Evolutionary conservation across 1,284 basidiomycete genomes (phyloP).

Genomic region (Boletellus sp.): DNA sequence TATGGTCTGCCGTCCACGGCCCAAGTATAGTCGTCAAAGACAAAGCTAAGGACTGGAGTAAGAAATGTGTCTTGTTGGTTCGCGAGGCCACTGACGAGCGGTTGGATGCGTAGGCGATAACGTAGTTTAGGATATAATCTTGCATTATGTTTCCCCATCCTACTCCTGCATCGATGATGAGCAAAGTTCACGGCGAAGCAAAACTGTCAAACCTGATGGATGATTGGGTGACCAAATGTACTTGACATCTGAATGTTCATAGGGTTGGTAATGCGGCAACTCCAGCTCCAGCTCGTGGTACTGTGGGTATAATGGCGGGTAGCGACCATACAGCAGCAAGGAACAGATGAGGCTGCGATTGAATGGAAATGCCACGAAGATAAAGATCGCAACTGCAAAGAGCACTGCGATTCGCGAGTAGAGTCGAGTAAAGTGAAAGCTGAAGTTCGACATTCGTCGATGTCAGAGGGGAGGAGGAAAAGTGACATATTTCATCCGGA

Average conservation of each 20-base stretch:
- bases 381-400: conserved; percentile 5
- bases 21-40: conserved; percentile 39
- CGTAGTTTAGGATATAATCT: conserved; percentile 29
- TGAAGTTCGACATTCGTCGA: conserved; percentile 6
- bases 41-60: conserved; percentile 19
- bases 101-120: conserved; percentile 24
- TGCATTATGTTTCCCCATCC: conserved; percentile 37
- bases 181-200: background rate
- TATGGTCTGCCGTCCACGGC: conserved; percentile 25
- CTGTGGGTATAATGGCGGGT: conserved; percentile 21
- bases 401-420: conserved; percentile 6
- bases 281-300: conserved; percentile 13
- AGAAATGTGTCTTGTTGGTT: background rate
- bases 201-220: conserved; percentile 16
- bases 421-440: conserved; percentile 1
- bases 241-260: conserved; percentile 23
- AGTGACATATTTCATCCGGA: background rate
- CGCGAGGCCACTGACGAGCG: conserved; percentile 20
- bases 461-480: too few species aligned
- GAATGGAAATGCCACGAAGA: conserved; percentile 24
- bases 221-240: conserved; percentile 31
- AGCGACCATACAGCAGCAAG: conserved; percentile 18
- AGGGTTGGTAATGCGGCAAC: conserved; percentile 20
- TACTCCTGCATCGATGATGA: conserved; percentile 20
- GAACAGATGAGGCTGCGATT: conserved; percentile 23